Conservation (phyloP, 192 early-diverging fungal genomes). For the Coemansia sp. region DNA sequence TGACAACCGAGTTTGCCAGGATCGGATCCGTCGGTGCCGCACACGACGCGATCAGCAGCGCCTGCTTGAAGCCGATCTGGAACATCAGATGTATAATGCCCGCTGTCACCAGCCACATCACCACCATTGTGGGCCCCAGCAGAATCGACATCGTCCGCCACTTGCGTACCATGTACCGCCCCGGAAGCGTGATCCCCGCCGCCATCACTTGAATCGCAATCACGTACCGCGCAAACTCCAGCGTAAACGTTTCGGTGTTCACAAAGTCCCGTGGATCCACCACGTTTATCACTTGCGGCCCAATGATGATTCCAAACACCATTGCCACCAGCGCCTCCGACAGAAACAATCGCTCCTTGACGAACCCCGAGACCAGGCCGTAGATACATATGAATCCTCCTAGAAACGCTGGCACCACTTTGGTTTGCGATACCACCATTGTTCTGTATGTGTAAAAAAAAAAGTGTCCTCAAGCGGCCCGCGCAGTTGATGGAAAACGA, state of each 20-base stretch:
- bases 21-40: constrained; percentile 93
- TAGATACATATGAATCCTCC: constrained; percentile 77
- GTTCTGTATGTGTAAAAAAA: not conserved
- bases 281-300: constrained; percentile 69
- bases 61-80: constrained; percentile 52
- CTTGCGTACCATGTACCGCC: constrained; percentile 73
- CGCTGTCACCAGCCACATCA: constrained; percentile 78
- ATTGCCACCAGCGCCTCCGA: constrained; percentile 80
- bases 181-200: constrained; percentile 80
- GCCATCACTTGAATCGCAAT: constrained; percentile 83
- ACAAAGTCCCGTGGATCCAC: constrained; percentile 62
- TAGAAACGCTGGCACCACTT: constrained; percentile 60
- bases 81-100: constrained; percentile 57
- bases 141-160: constrained; percentile 72
- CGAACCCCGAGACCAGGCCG: constrained; percentile 65
- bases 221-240: constrained; percentile 75
- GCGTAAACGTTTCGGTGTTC: constrained; percentile 61
- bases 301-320: constrained; percentile 81
- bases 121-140: constrained; percentile 77
- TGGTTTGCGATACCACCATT: constrained; percentile 23
- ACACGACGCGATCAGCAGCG: constrained; percentile 80
- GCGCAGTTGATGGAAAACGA: too few species aligned
- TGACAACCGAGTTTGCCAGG: constrained; percentile 91
- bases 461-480: too few species aligned
- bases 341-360: constrained; percentile 72